Percentiles rank a stretch among this genome's conserved stretches.
Evolutionary conservation across 257 asterid species (phyloP).

Genomic region (Rhazya stricta): DNA sequence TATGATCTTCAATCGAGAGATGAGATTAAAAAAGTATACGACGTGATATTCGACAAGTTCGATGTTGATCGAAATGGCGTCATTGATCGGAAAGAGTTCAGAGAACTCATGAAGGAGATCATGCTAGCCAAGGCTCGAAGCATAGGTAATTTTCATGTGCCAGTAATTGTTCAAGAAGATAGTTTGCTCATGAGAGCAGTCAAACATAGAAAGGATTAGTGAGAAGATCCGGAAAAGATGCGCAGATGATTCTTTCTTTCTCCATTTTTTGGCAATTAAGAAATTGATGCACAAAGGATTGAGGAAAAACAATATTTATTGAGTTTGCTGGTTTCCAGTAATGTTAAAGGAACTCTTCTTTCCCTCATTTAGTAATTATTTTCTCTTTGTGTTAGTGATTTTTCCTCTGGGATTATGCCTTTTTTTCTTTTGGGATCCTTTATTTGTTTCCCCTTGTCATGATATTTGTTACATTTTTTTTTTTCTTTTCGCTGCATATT

Average conservation of each 20-base stretch:
- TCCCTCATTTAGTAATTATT: too few species aligned
- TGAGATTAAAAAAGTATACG: conserved; percentile 43
- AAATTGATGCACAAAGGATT: neutral
- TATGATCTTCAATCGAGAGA: conserved; percentile 55
- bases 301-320: too few species aligned
- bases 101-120: conserved; percentile 43
- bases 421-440: too few species aligned
- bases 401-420: too few species aligned
- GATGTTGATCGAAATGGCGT: conserved; percentile 39
- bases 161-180: conserved; percentile 57
- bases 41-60: conserved; percentile 39
- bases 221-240: neutral
- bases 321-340: too few species aligned
- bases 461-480: too few species aligned
- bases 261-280: neutral
- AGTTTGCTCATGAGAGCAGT: conserved; percentile 65
- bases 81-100: conserved; percentile 37
- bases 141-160: conserved; percentile 45
- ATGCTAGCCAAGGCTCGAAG: conserved; percentile 62
- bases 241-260: neutral
- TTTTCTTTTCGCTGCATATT: too few species aligned
- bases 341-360: too few species aligned
- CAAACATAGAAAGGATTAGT: conserved; percentile 18
- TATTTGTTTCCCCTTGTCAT: too few species aligned
- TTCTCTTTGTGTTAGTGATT: too few species aligned